Base-by-base conservation (phyloP, 2,329 filamentous ascomycete genomes). In the Xylogone sp. region DNA sequence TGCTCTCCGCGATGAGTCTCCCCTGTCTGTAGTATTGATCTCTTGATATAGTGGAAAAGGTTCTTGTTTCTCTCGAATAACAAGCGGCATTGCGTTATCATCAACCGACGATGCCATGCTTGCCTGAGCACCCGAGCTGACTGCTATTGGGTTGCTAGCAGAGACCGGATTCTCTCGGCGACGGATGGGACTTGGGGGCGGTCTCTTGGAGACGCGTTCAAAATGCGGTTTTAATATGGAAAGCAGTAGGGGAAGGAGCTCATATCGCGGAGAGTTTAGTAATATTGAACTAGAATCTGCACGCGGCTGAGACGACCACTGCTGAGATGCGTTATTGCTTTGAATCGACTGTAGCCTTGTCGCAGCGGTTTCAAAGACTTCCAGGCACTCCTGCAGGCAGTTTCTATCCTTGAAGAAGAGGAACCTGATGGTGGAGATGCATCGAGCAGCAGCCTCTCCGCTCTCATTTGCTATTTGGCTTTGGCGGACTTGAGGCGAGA, bases 321-420 rank as follows among this genome's bases (percentile, higher is more conserved):
- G 2, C 52, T 52, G 24, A 58, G 55, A 13, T 21, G 10, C 10
- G 52, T 43, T 56, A 56, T 57, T 4, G 46, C 45, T n/a, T 24
- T 44, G 12, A 43, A 51, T n/a, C 48, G 12, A 0, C 7, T 16
- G 10, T 31, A 10, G 2, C 53, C 56, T 31, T 29, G 34, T 39
- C n/a, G 34, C 34, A 4, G 9, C 19, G 29, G 19, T n/a, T 34
- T 21, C 22, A 56, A 58, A 8, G 34, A 13, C 21, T 21, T 45
- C 8, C 52, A 12, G 18, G 46, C 24, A 4, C 24, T 19, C 10
- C 45, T 13, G 3, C 46, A 21, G 3, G 21, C 22, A 22, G 7
- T 46, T 10, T n/a, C 13, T 46, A 2, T 50, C 42, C 24, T 51
- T 53, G 46, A n/a, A 56, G 13, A 22, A 22, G 1, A 57, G 47